phyloP scores from a whole-genome alignment of 1,284 basidiomycete species.

The Vanrija pseudolonga region DNA sequence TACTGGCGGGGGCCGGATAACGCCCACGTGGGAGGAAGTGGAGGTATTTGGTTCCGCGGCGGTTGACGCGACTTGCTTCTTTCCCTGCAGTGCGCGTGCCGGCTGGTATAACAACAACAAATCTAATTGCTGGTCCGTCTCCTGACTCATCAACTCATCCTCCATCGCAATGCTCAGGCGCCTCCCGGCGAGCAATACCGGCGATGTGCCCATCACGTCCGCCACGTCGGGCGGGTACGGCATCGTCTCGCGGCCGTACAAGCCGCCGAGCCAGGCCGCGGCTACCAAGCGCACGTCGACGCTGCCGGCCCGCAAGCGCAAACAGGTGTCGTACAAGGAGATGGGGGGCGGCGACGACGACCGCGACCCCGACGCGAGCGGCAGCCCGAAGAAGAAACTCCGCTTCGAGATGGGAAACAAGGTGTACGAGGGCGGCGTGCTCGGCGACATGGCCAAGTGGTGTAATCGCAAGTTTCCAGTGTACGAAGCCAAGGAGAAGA shows the following conservation, averaged over 20 bases:
- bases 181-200: slow-evolving; percentile 20
- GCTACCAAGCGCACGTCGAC: slow-evolving; percentile 50
- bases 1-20: neutral
- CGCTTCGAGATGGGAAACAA: slow-evolving; percentile 51
- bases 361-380: slow-evolving; percentile 53
- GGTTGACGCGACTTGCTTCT: slow-evolving; percentile 22
- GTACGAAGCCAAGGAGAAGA: slow-evolving; percentile 76
- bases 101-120: neutral
- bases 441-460: slow-evolving; percentile 51
- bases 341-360: slow-evolving; percentile 56
- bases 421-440: slow-evolving; percentile 49
- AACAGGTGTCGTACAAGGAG: slow-evolving; percentile 72
- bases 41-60: slow-evolving; percentile 15
- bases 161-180: slow-evolving; percentile 31
- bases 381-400: slow-evolving; percentile 56
- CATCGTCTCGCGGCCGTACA: slow-evolving; percentile 63
- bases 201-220: slow-evolving; percentile 33
- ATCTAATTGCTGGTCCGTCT: neutral
- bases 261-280: slow-evolving; percentile 59
- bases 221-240: slow-evolving; percentile 47
- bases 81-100: neutral
- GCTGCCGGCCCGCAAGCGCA: slow-evolving; percentile 72
- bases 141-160: neutral
- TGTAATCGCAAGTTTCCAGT: slow-evolving; percentile 72
- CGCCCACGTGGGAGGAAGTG: too few species aligned